Evolutionary conservation across 129 eudicot genomes (phyloP), one percentile per base, ranked within the genome.

Genomic region (Mikania micrantha): DNA sequence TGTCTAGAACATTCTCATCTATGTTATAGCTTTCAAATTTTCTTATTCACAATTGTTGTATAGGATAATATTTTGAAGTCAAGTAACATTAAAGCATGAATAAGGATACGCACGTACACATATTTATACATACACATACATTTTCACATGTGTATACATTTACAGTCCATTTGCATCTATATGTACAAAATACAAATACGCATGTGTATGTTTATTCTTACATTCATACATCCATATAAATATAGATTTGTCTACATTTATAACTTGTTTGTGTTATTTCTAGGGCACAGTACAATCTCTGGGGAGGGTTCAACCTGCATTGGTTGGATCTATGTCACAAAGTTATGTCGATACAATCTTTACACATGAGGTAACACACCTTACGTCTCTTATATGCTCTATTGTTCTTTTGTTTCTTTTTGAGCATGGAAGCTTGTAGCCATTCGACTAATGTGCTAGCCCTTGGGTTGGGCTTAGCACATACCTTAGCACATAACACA

Each of bases 281-380:
- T 66, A 83, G 88, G 77, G 81, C 66, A 22, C 35, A 8, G 62
- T 53, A 57, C 77, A 72, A 77, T 77, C 77, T 2, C 12, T 76
- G 15, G 73, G 71, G 73, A 73, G 79, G 74, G 49, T 64, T 58
- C 74, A 45, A 8, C 77, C 82, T 50, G 69, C 82, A 60, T 66
- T 71, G 16, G 49, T 64, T 22, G 70, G 79, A 6, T 67, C 63
- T 11, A 41, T 34, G 7, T 70, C 75, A 3, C 82, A 78, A 39
- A 64, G 69, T 44, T 71, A 60, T 71, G 66, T 67, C n/a, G 29
- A 13, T 42, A 48, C 45, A 20, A 59, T 65, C 38, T n/a, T 70
- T 24, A 68, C 21, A 38, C 36, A 53, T 12, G 80, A 83, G 87
- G 84, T 83, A 67, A 16, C 36, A 1, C n/a, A 70, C 57, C 54